phyloP scores from a whole-genome alignment of 805 yeast genomes.

The Saturnispora besseyi region DNA sequence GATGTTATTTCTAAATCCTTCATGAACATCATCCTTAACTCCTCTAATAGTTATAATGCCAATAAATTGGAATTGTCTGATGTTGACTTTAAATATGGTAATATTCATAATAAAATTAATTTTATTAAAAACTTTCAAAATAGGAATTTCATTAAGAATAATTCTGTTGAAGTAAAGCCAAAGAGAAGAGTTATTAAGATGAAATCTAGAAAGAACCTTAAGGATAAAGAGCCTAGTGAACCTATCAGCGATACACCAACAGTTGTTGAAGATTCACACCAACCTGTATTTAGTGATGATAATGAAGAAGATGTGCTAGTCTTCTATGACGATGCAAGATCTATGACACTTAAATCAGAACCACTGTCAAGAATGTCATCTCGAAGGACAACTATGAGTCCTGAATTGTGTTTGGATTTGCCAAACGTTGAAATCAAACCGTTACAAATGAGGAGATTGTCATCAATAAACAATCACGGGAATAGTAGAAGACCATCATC shows the following conservation, averaged over 20 bases:
- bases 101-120: conserved; percentile 27
- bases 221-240: background rate
- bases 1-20: conserved; percentile 28
- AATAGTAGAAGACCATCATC: background rate
- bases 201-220: background rate
- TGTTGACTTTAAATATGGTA: conserved; percentile 20
- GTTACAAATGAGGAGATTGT: background rate
- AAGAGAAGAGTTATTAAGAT: conserved; percentile 8
- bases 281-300: background rate
- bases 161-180: background rate
- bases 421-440: background rate
- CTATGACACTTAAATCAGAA: background rate
- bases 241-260: background rate
- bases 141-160: background rate
- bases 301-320: background rate
- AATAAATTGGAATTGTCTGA: conserved; percentile 29
- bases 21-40: conserved; percentile 23
- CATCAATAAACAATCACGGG: background rate
- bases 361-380: background rate
- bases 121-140: conserved; percentile 5
- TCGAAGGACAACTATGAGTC: background rate
- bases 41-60: conserved; percentile 19
- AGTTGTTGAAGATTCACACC: background rate
- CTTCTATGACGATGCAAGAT: background rate
- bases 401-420: conserved; percentile 6